Evolutionary conservation across 495 filamentous ascomycete genomes (phyloP).

Genomic region (Xylaria palmicola): DNA sequence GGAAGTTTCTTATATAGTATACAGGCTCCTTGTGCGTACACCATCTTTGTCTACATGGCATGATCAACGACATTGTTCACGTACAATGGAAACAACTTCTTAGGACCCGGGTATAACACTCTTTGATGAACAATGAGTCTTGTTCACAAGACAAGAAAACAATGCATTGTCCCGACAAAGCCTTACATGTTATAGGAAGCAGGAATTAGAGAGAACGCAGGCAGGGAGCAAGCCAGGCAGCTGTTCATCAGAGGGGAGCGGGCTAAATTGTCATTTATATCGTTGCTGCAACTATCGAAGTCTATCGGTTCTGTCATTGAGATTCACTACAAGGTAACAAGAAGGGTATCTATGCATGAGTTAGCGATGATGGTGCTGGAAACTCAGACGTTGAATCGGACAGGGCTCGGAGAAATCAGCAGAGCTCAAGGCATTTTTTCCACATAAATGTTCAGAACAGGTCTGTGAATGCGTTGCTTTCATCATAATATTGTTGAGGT

Average conservation of each 20-base stretch:
- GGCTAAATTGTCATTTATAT: no score
- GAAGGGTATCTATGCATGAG: background rate
- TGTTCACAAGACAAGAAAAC: background rate
- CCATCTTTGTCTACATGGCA: background rate
- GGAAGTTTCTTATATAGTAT: background rate
- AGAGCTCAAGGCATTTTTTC: constrained; percentile 46
- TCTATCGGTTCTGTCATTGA: background rate
- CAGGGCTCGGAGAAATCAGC: constrained; percentile 28
- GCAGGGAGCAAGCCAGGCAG: no score
- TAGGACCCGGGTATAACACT: background rate
- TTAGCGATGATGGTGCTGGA: background rate
- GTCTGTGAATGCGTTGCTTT: constrained; percentile 55
- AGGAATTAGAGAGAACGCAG: no score
- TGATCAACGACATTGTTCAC: background rate
- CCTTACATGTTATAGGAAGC: background rate
- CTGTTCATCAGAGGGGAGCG: no score
- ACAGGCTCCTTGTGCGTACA: background rate
- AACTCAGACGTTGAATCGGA: background rate
- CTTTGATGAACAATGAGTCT: background rate
- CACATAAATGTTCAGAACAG: constrained; percentile 56
- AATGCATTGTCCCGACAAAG: background rate
- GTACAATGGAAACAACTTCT: background rate
- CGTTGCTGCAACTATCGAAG: no score
- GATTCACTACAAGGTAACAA: background rate
- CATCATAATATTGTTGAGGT: constrained; percentile 38